Evolutionary conservation across 805 yeast species (phyloP).

Genomic region (Komagataella ulmi): DNA sequence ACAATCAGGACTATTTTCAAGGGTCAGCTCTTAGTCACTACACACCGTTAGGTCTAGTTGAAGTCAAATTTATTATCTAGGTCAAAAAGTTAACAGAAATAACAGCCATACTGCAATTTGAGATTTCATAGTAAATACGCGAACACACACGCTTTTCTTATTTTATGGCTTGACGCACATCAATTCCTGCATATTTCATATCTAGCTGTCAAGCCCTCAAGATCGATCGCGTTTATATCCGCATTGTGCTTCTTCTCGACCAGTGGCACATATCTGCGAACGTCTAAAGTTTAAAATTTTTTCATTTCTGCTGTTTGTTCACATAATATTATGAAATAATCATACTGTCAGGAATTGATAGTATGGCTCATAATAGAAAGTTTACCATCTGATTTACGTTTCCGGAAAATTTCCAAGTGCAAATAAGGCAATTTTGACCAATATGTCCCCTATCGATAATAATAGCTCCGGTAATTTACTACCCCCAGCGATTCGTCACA

Average conservation of each 20-base stretch:
- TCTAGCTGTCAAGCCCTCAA: not conserved
- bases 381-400: not conserved
- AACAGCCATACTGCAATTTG: too few relatives aligned
- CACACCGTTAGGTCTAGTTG: too few relatives aligned
- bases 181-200: not conserved
- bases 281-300: not conserved
- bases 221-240: not conserved
- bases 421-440: not conserved
- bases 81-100: too few relatives aligned
- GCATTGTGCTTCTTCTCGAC: not conserved
- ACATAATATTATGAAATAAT: not conserved
- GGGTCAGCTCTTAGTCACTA: too few relatives aligned
- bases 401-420: not conserved
- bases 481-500: constrained; percentile 14
- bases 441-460: not conserved
- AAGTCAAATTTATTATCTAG: too few relatives aligned
- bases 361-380: not conserved
- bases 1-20: too few relatives aligned
- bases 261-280: not conserved
- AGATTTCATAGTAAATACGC: too few relatives aligned
- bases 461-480: not conserved
- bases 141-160: too few relatives aligned
- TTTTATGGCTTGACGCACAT: too few relatives aligned
- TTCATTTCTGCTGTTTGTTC: not conserved
- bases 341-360: not conserved